Percentiles rank a stretch among this genome's conserved stretches.
Conservation (phyloP, 2,329 filamentous ascomycete genomes). For the Trichoderma koningiopsis region DNA sequence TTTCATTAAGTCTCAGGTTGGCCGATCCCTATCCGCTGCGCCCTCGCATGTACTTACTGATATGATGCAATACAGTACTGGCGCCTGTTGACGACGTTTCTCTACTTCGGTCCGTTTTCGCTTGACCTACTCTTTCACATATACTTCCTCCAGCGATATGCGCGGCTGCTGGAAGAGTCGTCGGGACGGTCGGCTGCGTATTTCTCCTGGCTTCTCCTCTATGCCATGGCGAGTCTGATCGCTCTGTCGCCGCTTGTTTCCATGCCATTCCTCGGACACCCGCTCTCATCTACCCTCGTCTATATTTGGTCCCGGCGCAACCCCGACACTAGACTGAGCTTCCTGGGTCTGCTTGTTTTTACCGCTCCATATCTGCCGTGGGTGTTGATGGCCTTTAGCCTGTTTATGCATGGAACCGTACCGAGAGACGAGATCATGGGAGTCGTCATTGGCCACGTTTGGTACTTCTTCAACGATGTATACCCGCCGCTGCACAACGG, state of each 20-base stretch:
- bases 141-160: conserved; percentile 97
- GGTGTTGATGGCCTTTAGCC: conserved; percentile 90
- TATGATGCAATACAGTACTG: conserved; percentile 69
- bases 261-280: conserved; percentile 92
- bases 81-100: conserved; percentile 92
- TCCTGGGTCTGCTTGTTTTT: conserved; percentile 86
- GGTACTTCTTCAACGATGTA: conserved; percentile 98
- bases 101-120: conserved; percentile 94
- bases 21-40: conserved; percentile 33
- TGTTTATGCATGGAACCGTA: conserved; percentile 85
- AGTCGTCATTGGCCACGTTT: conserved; percentile 90
- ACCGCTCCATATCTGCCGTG: conserved; percentile 93
- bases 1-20: conserved; percentile 86
- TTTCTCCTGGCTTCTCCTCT: conserved; percentile 92
- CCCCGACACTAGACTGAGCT: conserved; percentile 85
- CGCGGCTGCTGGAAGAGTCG: conserved; percentile 90
- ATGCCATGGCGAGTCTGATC: conserved; percentile 78
- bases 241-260: conserved; percentile 82
- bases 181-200: conserved; percentile 89
- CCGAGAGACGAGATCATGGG: conserved; percentile 97
- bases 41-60: conserved; percentile 24
- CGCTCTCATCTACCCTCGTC: conserved; percentile 87
- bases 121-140: conserved; percentile 96
- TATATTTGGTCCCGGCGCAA: conserved; percentile 98
- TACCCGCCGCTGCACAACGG: conserved; percentile 89